Conservation (phyloP, 2,329 filamentous ascomycete genomes). For the Cryphonectria radicalis region DNA sequence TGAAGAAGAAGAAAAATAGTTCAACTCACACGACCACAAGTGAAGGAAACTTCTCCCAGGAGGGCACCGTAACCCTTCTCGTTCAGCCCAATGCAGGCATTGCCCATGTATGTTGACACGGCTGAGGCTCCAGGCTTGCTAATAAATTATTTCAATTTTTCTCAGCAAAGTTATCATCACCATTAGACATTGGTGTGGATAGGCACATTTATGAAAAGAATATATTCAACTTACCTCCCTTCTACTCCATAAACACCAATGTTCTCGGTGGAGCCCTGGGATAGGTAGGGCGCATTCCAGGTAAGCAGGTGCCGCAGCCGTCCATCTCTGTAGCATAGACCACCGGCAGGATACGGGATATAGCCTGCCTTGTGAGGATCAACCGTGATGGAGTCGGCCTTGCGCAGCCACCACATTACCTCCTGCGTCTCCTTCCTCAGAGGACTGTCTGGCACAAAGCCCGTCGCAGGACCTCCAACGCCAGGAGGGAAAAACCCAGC, state of each 20-base stretch:
- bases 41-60: slow-evolving; percentile 49
- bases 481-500: slow-evolving; percentile 25
- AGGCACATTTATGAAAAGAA: not conserved
- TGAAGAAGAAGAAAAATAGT: fast-evolving
- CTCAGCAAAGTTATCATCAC: not conserved
- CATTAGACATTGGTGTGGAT: not conserved
- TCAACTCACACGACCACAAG: slow-evolving; percentile 43
- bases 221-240: slow-evolving; percentile 33
- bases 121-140: slow-evolving; percentile 53
- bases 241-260: slow-evolving; percentile 42
- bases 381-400: slow-evolving; percentile 51
- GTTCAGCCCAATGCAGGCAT: slow-evolving; percentile 47
- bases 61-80: slow-evolving; percentile 47
- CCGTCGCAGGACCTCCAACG: slow-evolving; percentile 8
- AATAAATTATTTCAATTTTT: not conserved
- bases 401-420: slow-evolving; percentile 44
- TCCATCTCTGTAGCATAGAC: slow-evolving; percentile 49
- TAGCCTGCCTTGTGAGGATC: slow-evolving; percentile 54
- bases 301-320: slow-evolving; percentile 49
- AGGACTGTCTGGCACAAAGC: slow-evolving; percentile 43
- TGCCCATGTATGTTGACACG: slow-evolving; percentile 49
- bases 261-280: slow-evolving; percentile 42
- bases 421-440: slow-evolving; percentile 43
- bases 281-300: slow-evolving; percentile 48
- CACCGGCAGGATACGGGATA: slow-evolving; percentile 51